Conservation (phyloP, 352 stramenopile species). For the Phytophthora pluvialis region DNA sequence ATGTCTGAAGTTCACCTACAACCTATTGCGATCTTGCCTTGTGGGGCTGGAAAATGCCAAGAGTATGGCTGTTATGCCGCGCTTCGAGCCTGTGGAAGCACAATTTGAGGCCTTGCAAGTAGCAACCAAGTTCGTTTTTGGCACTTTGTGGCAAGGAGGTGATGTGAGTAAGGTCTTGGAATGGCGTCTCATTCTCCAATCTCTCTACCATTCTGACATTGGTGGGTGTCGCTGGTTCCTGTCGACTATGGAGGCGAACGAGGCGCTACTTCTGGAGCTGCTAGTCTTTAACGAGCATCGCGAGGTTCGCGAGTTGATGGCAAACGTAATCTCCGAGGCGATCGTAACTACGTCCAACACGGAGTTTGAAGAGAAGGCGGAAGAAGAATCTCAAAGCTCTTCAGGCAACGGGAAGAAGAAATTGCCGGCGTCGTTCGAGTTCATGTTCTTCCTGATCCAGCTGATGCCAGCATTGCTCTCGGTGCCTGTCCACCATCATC, state of each 20-base stretch:
- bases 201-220: conserved; percentile 78
- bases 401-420: conserved; percentile 34
- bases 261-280: conserved; percentile 74
- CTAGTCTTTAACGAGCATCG: conserved; percentile 71
- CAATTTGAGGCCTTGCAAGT: conserved; percentile 80
- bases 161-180: conserved; percentile 75
- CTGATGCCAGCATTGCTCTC: conserved; percentile 79
- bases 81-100: conserved; percentile 68
- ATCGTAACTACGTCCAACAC: conserved; percentile 67
- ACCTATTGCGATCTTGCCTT: conserved; percentile 71
- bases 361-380: conserved; percentile 50
- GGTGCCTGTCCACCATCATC: conserved; percentile 71
- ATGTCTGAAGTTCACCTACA: conserved; percentile 83
- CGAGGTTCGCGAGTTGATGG: conserved; percentile 77
- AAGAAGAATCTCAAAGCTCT: conserved; percentile 15
- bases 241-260: conserved; percentile 61
- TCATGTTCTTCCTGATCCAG: conserved; percentile 80
- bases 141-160: conserved; percentile 85
- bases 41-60: conserved; percentile 46
- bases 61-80: conserved; percentile 49
- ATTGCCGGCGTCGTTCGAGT: conserved; percentile 81
- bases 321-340: conserved; percentile 67
- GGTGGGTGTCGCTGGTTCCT: conserved; percentile 78
- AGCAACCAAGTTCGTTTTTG: conserved; percentile 87
- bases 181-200: conserved; percentile 73